Conservation (phyloP, 768 basidiomycete genomes). For the Boletus speciosus region DNA sequence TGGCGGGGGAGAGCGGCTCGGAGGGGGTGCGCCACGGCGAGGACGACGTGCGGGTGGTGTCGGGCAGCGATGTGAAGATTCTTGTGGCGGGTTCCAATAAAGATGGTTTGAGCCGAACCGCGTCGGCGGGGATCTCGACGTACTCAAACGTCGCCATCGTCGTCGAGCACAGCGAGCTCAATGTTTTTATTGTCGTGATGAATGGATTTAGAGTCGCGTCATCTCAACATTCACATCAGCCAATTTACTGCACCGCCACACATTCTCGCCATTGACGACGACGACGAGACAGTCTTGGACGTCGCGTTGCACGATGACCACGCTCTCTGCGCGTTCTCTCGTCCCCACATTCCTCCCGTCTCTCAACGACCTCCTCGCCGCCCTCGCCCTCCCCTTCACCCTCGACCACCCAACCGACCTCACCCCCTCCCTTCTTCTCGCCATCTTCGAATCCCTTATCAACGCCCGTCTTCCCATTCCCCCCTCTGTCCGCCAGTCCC, state of each 20-base stretch:
- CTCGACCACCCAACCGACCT: constrained; percentile 57
- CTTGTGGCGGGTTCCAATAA: constrained; percentile 38
- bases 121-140: constrained; percentile 40
- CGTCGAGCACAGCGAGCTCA: not conserved
- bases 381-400: constrained; percentile 43
- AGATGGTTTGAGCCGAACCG: constrained; percentile 31
- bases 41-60: constrained; percentile 6
- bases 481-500: constrained; percentile 33
- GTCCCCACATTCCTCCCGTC: constrained; percentile 16
- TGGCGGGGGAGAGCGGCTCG: constrained; percentile 24
- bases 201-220: not conserved
- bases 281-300: constrained; percentile 4
- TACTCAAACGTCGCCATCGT: constrained; percentile 37
- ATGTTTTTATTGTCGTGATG: too few relatives aligned
- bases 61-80: constrained; percentile 41
- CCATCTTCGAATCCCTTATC: constrained; percentile 63
- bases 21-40: not conserved
- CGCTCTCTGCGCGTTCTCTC: constrained; percentile 13
- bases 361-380: constrained; percentile 46
- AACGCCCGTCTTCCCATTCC: constrained; percentile 49
- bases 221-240: not conserved
- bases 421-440: constrained; percentile 68
- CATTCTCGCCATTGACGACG: not conserved
- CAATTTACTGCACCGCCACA: constrained; percentile 7
- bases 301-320: constrained; percentile 10